Evolutionary conservation across 2,329 filamentous ascomycete genomes (phyloP).

Genomic region (Fusarium sp.): DNA sequence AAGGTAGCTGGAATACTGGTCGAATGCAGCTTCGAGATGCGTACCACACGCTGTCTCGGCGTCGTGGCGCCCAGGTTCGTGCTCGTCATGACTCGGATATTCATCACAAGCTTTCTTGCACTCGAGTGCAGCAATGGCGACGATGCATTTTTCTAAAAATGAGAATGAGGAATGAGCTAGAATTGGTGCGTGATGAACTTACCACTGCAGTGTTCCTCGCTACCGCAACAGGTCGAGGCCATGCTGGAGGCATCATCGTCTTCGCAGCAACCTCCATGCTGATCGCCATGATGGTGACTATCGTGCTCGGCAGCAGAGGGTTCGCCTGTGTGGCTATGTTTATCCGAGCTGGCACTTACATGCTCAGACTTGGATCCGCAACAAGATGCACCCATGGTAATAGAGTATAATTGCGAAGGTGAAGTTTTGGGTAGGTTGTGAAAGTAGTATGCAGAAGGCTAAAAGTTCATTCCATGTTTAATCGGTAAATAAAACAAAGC

Average conservation of each 20-base stretch:
- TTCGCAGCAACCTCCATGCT: neutral
- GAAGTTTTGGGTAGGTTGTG: too few species aligned
- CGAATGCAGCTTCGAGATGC: slow-evolving; percentile 50
- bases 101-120: slow-evolving; percentile 24
- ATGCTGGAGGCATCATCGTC: neutral
- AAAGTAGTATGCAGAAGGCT: too few species aligned
- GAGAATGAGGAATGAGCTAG: neutral
- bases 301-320: accelerated
- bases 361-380: slow-evolving; percentile 4
- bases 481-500: too few species aligned
- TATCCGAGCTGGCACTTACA: neutral
- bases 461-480: too few species aligned
- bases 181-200: too few species aligned
- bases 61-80: neutral
- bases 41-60: slow-evolving; percentile 46
- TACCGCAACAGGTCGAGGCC: slow-evolving; percentile 6
- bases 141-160: slow-evolving; percentile 18
- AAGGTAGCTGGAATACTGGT: slow-evolving; percentile 52
- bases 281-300: accelerated
- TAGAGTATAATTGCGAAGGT: too few species aligned
- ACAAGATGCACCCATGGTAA: slow-evolving; percentile 12
- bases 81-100: slow-evolving; percentile 15
- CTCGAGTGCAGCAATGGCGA: slow-evolving; percentile 18
- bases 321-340: accelerated
- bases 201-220: slow-evolving; percentile 15